These are phyloP conservation scores for Curvularia hawaiiensis DNA, from an alignment of 2,329 filamentous ascomycete species.

Conservation along the genomic window DNA sequence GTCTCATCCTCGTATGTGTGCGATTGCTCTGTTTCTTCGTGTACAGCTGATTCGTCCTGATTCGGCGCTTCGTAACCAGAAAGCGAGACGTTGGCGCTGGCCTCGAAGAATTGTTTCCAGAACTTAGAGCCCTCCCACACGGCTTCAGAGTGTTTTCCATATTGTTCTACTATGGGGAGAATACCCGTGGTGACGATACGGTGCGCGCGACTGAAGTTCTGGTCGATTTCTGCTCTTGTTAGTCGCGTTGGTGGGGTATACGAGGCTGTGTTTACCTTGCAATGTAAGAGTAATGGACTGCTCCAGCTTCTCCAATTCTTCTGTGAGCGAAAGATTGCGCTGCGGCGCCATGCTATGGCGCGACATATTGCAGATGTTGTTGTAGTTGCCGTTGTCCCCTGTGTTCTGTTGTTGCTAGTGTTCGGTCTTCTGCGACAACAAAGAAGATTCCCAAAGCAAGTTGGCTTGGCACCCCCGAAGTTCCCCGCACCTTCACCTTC, in stretches of 20 bases:
- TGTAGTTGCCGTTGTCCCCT: background rate
- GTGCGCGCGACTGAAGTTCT: conserved; percentile 96
- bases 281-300: conserved; percentile 96
- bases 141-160: conserved; percentile 88
- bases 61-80: conserved; percentile 89
- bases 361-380: conserved; percentile 51
- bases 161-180: conserved; percentile 90
- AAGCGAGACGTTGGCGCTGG: conserved; percentile 94
- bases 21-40: conserved; percentile 47
- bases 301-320: conserved; percentile 94
- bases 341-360: conserved; percentile 54
- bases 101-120: conserved; percentile 99
- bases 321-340: conserved; percentile 77
- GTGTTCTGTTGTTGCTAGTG: conserved; percentile 14
- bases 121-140: conserved; percentile 99
- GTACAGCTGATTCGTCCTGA: conserved; percentile 59
- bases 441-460: conserved; percentile 21
- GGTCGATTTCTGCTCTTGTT: conserved; percentile 79
- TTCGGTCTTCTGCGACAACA: conserved; percentile 14
- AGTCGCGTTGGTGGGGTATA: conserved; percentile 33
- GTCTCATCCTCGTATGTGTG: conserved; percentile 54
- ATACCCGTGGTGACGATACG: conserved; percentile 95
- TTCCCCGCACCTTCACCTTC: conserved; percentile 18
- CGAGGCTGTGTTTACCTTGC: conserved; percentile 64
- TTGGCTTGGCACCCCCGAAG: conserved; percentile 23